Conservation (phyloP, 257 asterid species). For the Euphrasia confusa region DNA sequence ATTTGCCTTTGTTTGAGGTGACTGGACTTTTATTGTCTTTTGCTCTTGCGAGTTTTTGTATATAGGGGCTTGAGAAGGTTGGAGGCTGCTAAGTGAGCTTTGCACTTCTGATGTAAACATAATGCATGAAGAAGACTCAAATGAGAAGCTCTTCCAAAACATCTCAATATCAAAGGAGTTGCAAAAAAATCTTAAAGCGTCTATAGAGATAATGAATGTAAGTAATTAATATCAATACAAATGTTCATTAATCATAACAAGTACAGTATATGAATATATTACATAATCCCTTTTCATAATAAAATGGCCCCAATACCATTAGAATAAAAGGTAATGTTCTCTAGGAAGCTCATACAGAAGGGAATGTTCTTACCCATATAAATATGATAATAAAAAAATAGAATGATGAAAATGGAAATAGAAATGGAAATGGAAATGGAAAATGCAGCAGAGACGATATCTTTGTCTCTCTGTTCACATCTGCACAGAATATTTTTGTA, state of each 20-base stretch:
- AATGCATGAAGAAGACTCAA: constrained; percentile 8
- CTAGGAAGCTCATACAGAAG: not conserved
- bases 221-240: not conserved
- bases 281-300: not conserved
- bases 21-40: constrained; percentile 21
- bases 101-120: constrained; percentile 27
- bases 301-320: not conserved
- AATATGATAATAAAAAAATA: not conserved
- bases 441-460: not conserved
- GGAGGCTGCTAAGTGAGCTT: constrained; percentile 16
- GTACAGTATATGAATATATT: not conserved
- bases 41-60: constrained; percentile 24
- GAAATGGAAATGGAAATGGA: not conserved
- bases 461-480: not conserved
- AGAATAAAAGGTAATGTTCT: not conserved
- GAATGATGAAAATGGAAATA: not conserved
- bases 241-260: not conserved
- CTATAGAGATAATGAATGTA: not conserved
- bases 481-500: not conserved
- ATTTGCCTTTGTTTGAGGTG: constrained; percentile 23
- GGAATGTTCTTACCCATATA: not conserved
- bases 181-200: not conserved
- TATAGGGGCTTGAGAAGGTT: constrained; percentile 23
- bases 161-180: constrained; percentile 7
- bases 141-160: constrained; percentile 6